Evolutionary conservation across 768 basidiomycete species (phyloP), one percentile per base, ranked within the genome.

Genomic region (Tubosaeta sp.): DNA sequence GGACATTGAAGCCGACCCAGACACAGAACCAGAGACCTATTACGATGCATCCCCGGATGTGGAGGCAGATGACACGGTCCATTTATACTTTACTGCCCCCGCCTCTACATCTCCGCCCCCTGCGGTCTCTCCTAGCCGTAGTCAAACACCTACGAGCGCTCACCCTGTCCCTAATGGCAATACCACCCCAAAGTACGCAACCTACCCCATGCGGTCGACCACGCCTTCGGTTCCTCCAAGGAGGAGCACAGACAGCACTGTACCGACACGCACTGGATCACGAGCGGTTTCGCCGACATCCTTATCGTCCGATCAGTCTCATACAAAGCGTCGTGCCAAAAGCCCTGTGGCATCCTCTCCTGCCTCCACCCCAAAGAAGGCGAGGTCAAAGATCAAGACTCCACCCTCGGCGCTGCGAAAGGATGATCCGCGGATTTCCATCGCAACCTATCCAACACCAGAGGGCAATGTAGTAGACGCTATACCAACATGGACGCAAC

Each of bases 401-500:
- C 59, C 67, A 2, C 66, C 69, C 18, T 54, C 71, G 10, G 58
- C 64, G 46, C 61, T 53, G 24, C 61, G 64, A 62, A 72, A 61
- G 58, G 68, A 70, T 18, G 76, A 81, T 12, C 74, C 76, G 25
- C 70, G 86, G 58, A 67, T 69, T 54, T 86, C 83, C 43, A 68
- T 87, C n/a, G 86, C 84, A 38, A 68, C 77, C 41, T 90, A 90
- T 69, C 87, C 88, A 7, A 73, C 76, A 1, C 79, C 83, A 0
- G 77, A 69, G 43, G 76, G 73, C n/a, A 74, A 75, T 52, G 73
- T 79, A 43, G 77, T 78, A 45, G 74, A 91, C 65, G 90, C 90
- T 21, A 90, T 92, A 63, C 90, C 90, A 6, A 76, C 79, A 3
- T 89, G 87, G 89, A 89, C 86, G 16, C 84, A 90, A 61, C 87